Conservation (phyloP, 1,139 yeast genomes). For the Ogataea hybrid region DNA sequence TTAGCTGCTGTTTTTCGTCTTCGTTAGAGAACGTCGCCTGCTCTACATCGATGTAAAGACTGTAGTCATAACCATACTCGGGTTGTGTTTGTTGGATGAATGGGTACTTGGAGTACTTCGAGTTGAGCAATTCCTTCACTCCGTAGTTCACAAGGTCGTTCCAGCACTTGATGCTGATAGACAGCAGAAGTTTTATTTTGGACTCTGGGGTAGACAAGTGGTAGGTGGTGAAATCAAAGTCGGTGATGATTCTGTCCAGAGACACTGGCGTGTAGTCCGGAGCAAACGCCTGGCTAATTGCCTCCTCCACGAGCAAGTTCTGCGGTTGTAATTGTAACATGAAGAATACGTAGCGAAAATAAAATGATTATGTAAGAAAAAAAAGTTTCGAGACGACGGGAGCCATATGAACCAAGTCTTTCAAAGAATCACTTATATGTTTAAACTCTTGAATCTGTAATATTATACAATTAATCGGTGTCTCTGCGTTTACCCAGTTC, state of each 20-base stretch:
- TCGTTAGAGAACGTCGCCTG: conserved; percentile 33
- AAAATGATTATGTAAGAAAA: conserved; percentile 1
- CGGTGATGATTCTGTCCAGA: conserved; percentile 89
- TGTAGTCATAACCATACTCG: conserved; percentile 82
- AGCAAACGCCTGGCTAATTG: conserved; percentile 40
- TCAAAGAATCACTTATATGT: not conserved
- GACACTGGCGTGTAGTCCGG: conserved; percentile 46
- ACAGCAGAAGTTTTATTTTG: conserved; percentile 62
- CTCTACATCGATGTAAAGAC: conserved; percentile 65
- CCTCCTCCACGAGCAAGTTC: conserved; percentile 44
- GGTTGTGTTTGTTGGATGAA: conserved; percentile 35
- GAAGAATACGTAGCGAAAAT: conserved; percentile 3
- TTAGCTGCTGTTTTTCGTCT: conserved; percentile 50
- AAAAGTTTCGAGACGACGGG: too few species aligned
- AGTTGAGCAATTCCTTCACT: conserved; percentile 44
- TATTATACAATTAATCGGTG: not conserved
- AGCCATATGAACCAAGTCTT: too few species aligned
- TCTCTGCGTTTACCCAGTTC: conserved; percentile 10
- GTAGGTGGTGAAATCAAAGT: conserved; percentile 93
- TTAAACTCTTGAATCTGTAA: not conserved
- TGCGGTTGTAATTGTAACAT: conserved; percentile 49
- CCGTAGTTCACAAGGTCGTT: conserved; percentile 69
- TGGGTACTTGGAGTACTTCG: conserved; percentile 39
- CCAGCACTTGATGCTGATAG: conserved; percentile 77
- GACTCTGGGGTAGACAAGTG: conserved; percentile 83